Evolutionary conservation across 805 yeast species (phyloP), one percentile per base, ranked within the genome.

Genomic region (Debaryomyces castellii): DNA sequence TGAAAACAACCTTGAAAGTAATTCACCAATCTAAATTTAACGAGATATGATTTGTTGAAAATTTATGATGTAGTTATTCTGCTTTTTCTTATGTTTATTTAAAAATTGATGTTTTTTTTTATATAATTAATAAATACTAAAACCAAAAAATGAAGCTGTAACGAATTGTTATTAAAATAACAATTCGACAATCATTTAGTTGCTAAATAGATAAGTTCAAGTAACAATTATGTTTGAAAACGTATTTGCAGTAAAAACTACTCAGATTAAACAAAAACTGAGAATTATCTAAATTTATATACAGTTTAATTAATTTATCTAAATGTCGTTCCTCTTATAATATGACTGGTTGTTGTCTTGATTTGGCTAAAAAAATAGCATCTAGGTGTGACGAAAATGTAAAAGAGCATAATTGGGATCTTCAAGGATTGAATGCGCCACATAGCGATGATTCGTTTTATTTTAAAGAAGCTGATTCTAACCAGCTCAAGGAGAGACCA

Each of bases 401-500:
- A 14, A 14, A 16, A 11, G 34, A 30, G 4, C 34, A 30, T 14
- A 30, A 16, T 30, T 30, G 34, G 20, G 18, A 8, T 17, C 5
- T 30, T 16, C 34, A 30, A 14, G 20, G 20, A 4, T 30, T 30
- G 10, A 30, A 30, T 14, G 11, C 34, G 8, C 7, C 16, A 14
- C 14, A 30, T 5, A 30, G 10, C 20, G 16, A 16, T 16, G 34
- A 30, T 14, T 30, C 20, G 4, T 30, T 30, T 30, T 30, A 30
- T 30, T 30, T 30, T 11, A 30, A 30, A 20, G 20, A 14, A 4
- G 7, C 40, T 21, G 49, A 46, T 21, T 24, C 32, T 23, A 12
- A 28, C 18, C 43, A 39, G 10, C 14, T 45, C 12, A 35, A 49
- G 11, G 40, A 46, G 8, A 45, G 75, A 44, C 86, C 87, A 4